Evolutionary conservation across 1,284 basidiomycete genomes (phyloP).

Genomic region (Ceratobasidium sp.): DNA sequence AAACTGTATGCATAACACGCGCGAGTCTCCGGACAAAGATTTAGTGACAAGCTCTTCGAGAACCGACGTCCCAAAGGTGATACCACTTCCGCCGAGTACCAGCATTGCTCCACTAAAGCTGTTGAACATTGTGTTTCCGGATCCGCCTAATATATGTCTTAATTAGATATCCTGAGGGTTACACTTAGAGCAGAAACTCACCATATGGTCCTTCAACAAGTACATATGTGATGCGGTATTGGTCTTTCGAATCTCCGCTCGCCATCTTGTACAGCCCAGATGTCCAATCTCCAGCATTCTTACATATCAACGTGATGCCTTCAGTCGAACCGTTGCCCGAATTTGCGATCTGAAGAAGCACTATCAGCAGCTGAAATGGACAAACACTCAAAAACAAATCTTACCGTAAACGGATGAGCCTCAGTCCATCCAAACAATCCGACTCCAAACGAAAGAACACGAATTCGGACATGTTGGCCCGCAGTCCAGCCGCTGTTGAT

Average conservation of each 20-base stretch:
- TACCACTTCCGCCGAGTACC: constrained; percentile 48
- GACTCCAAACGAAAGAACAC: constrained; percentile 25
- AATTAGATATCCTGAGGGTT: neutral
- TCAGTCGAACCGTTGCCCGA: neutral
- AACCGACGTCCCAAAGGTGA: constrained; percentile 47
- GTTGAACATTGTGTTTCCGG: constrained; percentile 42
- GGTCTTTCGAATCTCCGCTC: neutral
- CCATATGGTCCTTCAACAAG: constrained; percentile 49
- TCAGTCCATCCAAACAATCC: constrained; percentile 31
- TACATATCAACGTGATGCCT: constrained; percentile 45
- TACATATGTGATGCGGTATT: constrained; percentile 30
- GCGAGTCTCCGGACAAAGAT: constrained; percentile 5
- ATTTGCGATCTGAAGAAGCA: constrained; percentile 9
- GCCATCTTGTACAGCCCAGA: constrained; percentile 28
- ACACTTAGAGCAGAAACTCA: neutral
- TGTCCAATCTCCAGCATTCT: constrained; percentile 46
- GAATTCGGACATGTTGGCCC: constrained; percentile 34
- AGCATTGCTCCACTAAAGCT: constrained; percentile 46
- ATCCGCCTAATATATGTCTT: constrained; percentile 46
- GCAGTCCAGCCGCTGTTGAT: constrained; percentile 29
- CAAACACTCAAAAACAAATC: neutral
- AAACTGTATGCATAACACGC: constrained; percentile 32
- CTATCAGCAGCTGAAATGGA: neutral
- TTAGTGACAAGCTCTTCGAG: constrained; percentile 47
- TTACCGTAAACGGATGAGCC: constrained; percentile 38